Evolutionary conservation across 129 eudicot genomes (phyloP).

Genomic region (Flaveria bidentis): DNA sequence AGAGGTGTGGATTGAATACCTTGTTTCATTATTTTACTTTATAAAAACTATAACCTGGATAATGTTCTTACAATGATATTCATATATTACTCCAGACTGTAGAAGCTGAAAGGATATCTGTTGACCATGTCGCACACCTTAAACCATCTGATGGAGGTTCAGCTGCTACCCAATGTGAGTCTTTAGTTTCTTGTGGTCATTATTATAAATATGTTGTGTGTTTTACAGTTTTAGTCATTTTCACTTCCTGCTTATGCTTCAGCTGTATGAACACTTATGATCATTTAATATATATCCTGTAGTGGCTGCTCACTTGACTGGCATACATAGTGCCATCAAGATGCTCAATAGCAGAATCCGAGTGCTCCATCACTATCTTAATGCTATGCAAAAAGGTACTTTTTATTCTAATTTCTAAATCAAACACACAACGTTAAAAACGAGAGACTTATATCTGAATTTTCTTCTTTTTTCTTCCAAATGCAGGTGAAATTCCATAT

Average conservation of each 20-base stretch:
- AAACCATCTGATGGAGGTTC: slow-evolving; percentile 99
- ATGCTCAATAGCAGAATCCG: slow-evolving; percentile 95
- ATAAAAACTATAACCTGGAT: neutral
- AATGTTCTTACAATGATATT: slow-evolving; percentile 11
- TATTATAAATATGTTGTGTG: neutral
- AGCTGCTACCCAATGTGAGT: slow-evolving; percentile 95
- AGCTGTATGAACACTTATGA: neutral
- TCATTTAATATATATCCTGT: slow-evolving; percentile 19
- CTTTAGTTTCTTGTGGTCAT: neutral
- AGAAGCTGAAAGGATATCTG: slow-evolving; percentile 97
- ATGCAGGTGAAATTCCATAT: slow-evolving; percentile 80
- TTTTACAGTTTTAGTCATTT: slow-evolving; percentile 2
- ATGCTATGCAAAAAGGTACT: slow-evolving; percentile 89
- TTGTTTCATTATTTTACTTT: neutral
- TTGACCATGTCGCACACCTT: slow-evolving; percentile 95
- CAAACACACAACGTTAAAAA: slow-evolving; percentile 25
- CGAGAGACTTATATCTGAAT: slow-evolving; percentile 22
- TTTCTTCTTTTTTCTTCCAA: neutral
- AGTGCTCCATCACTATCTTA: slow-evolving; percentile 89
- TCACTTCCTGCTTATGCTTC: neutral
- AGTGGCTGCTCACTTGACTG: slow-evolving; percentile 99
- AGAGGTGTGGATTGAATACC: slow-evolving; percentile 52
- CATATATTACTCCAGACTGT: slow-evolving; percentile 56
- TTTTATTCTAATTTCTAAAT: neutral
- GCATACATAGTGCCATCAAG: slow-evolving; percentile 98